phyloP scores from a whole-genome alignment of 2,329 filamentous ascomycete species.

The Proliferodiscus dingleyae region DNA sequence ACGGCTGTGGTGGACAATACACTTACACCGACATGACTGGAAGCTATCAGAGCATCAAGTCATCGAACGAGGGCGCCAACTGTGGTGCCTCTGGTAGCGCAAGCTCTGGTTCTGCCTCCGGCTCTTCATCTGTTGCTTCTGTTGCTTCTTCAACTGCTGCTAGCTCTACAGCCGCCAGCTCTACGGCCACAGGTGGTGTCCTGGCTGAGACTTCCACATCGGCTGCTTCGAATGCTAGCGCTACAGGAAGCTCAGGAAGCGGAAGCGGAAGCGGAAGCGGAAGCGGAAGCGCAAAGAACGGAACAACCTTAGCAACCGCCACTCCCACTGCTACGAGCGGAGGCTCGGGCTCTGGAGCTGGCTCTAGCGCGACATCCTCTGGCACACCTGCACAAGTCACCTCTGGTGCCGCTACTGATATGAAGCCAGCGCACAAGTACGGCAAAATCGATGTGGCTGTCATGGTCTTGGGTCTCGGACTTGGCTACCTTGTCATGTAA shows the following conservation, averaged over 20 bases:
- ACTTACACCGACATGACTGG: slow-evolving; percentile 45
- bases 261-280: background rate
- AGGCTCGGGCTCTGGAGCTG: background rate
- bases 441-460: slow-evolving; percentile 26
- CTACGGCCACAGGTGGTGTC: background rate
- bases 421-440: slow-evolving; percentile 24
- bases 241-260: background rate
- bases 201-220: background rate
- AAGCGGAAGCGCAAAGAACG: background rate
- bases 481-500: slow-evolving; percentile 33
- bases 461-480: slow-evolving; percentile 28
- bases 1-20: slow-evolving; percentile 45
- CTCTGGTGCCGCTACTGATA: slow-evolving; percentile 4
- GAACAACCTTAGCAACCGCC: background rate
- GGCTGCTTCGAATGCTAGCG: background rate
- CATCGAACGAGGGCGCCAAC: slow-evolving; percentile 13
- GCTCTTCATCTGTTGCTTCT: slow-evolving; percentile 8
- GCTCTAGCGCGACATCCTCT: no score
- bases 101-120: slow-evolving; percentile 7
- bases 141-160: background rate
- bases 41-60: slow-evolving; percentile 43
- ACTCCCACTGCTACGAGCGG: background rate
- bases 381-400: no score
- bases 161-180: background rate
- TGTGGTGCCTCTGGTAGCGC: slow-evolving; percentile 8